These are phyloP conservation scores for Glutinoglossum americanum DNA, from an alignment of 495 filamentous ascomycete genomes.

Conservation along the genomic window DNA sequence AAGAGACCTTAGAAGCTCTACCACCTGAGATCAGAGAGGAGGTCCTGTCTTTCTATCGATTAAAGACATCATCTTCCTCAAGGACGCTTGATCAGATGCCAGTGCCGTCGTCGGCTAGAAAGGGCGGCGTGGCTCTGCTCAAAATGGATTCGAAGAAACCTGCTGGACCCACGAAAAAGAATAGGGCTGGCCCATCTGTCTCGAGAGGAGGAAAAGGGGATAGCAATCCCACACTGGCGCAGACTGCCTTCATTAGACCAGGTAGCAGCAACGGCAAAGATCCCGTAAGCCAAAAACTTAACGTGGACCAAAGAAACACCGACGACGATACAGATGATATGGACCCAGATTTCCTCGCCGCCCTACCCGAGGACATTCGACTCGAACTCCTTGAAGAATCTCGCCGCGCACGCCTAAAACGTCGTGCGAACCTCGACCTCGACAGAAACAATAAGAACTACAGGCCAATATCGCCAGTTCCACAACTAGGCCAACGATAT, in stretches of 20 bases:
- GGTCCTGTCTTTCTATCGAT: constrained; percentile 43
- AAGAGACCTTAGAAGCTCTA: constrained; percentile 50
- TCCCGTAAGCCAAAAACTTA: neutral
- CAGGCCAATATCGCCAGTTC: constrained; percentile 5
- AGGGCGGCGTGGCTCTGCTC: constrained; percentile 22
- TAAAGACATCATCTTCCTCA: constrained; percentile 9
- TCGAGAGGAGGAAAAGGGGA: constrained; percentile 22
- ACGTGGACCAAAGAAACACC: constrained; percentile 5
- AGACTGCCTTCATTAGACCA: constrained; percentile 40
- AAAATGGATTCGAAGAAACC: constrained; percentile 25
- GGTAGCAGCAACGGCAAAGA: neutral
- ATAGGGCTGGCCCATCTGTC: constrained; percentile 25
- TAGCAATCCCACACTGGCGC: constrained; percentile 30
- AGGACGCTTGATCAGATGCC: constrained; percentile 18
- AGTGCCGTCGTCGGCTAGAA: constrained; percentile 36
- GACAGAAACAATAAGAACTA: constrained; percentile 7
- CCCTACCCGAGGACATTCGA: constrained; percentile 62
- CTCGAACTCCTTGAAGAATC: constrained; percentile 56
- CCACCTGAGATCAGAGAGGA: constrained; percentile 71
- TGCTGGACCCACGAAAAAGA: constrained; percentile 35
- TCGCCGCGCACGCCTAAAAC: constrained; percentile 30
- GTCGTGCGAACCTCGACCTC: constrained; percentile 19
- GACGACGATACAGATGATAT: constrained; percentile 21
- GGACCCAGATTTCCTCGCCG: constrained; percentile 54
- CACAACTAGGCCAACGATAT: constrained; percentile 16